phyloP scores from a whole-genome alignment of 1,284 basidiomycete genomes.

The Hemileia vastatrix region DNA sequence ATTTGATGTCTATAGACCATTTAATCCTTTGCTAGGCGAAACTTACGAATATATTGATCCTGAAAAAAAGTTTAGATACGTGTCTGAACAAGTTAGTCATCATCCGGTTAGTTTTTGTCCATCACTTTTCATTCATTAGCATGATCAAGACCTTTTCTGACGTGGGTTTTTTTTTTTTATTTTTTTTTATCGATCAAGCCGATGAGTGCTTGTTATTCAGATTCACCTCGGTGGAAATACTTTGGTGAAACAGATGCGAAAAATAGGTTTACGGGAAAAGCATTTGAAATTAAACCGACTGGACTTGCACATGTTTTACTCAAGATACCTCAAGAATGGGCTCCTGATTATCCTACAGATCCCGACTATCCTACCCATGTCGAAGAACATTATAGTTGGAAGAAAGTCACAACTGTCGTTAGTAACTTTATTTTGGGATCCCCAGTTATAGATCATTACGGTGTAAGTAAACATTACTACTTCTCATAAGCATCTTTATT shows the following conservation, averaged over 20 bases:
- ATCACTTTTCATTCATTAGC: slow-evolving; percentile 7
- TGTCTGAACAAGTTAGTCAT: slow-evolving; percentile 91
- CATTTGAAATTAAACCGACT: slow-evolving; percentile 91
- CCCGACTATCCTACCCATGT: slow-evolving; percentile 50
- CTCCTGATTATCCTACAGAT: slow-evolving; percentile 45
- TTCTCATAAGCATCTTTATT: not conserved
- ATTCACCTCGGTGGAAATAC: slow-evolving; percentile 80
- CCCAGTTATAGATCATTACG: slow-evolving; percentile 94
- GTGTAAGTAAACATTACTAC: slow-evolving; percentile 46
- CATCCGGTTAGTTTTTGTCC: slow-evolving; percentile 53
- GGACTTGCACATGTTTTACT: slow-evolving; percentile 85
- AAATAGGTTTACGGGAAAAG: slow-evolving; percentile 90
- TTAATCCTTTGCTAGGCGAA: slow-evolving; percentile 55
- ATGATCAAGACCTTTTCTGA: not conserved
- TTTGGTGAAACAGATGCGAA: slow-evolving; percentile 87
- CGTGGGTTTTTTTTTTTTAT: not conserved
- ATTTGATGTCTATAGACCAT: slow-evolving; percentile 25
- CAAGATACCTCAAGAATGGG: slow-evolving; percentile 60
- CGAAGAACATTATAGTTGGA: slow-evolving; percentile 80
- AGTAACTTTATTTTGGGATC: slow-evolving; percentile 89
- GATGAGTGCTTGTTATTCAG: slow-evolving; percentile 92
- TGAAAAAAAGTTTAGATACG: slow-evolving; percentile 80
- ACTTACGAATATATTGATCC: slow-evolving; percentile 88
- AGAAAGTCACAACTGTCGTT: slow-evolving; percentile 86
- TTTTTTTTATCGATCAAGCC: slow-evolving; percentile 47